A percentile compares a stretch with the other conserved stretches of the same genome.
Conservation (phyloP, 495 filamentous ascomycete species). For the Sporormia fimetaria region DNA sequence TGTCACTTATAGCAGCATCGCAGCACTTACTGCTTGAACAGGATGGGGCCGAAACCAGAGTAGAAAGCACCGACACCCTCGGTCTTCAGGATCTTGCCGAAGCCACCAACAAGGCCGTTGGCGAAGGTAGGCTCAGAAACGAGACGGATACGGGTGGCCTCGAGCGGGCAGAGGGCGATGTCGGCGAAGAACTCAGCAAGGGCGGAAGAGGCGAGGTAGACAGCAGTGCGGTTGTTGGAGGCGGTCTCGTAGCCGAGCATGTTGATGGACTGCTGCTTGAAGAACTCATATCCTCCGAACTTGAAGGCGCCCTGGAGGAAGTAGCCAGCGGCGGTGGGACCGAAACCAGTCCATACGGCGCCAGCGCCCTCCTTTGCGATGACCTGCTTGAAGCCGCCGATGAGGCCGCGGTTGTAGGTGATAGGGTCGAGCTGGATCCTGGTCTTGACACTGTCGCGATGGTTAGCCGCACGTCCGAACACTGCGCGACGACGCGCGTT, state of each 20-base stretch:
- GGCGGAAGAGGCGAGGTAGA: constrained; percentile 37
- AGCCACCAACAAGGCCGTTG: constrained; percentile 33
- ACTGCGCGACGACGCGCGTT: neutral
- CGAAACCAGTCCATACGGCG: constrained; percentile 34
- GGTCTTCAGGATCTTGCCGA: constrained; percentile 33
- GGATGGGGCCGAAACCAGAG: constrained; percentile 37
- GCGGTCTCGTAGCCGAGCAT: constrained; percentile 35
- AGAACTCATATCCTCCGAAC: constrained; percentile 40
- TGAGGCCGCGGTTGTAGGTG: constrained; percentile 37
- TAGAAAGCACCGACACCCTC: constrained; percentile 38
- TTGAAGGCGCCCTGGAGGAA: constrained; percentile 40
- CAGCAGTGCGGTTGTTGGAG: constrained; percentile 35
- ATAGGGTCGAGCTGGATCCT: constrained; percentile 37
- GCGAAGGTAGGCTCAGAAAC: constrained; percentile 36
- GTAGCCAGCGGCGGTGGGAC: constrained; percentile 36
- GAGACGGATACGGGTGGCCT: constrained; percentile 36
- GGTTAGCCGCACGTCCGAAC: constrained; percentile 10
- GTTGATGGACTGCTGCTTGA: constrained; percentile 38
- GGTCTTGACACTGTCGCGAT: constrained; percentile 33
- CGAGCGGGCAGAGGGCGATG: constrained; percentile 36
- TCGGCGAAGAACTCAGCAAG: constrained; percentile 38
- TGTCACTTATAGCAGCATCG: neutral
- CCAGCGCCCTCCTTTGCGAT: constrained; percentile 34
- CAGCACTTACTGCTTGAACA: constrained; percentile 52
- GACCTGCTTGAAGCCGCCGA: constrained; percentile 36